Conservation (phyloP, 2,329 filamentous ascomycete species). For the Trichoderma pleuroti region DNA sequence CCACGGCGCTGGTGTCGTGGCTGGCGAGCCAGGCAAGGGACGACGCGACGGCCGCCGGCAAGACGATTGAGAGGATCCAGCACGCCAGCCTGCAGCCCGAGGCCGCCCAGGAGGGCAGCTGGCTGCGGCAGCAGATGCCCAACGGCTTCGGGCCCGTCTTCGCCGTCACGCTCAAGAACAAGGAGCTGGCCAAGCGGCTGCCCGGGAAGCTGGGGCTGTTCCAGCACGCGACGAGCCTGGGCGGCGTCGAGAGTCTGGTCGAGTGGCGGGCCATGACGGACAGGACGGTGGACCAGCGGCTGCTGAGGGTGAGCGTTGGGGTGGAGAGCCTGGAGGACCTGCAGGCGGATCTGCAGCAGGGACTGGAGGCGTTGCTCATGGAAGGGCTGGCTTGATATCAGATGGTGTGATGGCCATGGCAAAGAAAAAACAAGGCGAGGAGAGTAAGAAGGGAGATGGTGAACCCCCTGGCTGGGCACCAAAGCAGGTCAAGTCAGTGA, state of each 20-base stretch:
- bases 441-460: not conserved
- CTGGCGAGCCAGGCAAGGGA: constrained; percentile 51
- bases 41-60: constrained; percentile 42
- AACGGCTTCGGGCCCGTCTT: constrained; percentile 89
- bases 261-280: constrained; percentile 96
- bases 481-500: not conserved
- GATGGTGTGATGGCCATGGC: not conserved
- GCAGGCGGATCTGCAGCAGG: constrained; percentile 67
- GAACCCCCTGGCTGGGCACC: not conserved
- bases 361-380: constrained; percentile 53
- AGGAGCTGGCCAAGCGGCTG: constrained; percentile 60
- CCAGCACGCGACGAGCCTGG: constrained; percentile 90
- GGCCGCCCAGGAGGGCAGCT: constrained; percentile 55
- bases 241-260: constrained; percentile 91
- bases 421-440: not conserved
- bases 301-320: constrained; percentile 81
- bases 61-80: constrained; percentile 57
- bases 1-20: constrained; percentile 68
- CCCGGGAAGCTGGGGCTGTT: constrained; percentile 79
- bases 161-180: constrained; percentile 61
- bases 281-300: constrained; percentile 60
- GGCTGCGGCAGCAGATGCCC: constrained; percentile 87
- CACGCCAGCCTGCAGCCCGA: constrained; percentile 78
- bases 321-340: constrained; percentile 86
- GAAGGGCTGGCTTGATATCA: not conserved